These are phyloP conservation scores for Trametes sp. DNA, from an alignment of 1,284 basidiomycete genomes.

Conservation along the genomic window DNA sequence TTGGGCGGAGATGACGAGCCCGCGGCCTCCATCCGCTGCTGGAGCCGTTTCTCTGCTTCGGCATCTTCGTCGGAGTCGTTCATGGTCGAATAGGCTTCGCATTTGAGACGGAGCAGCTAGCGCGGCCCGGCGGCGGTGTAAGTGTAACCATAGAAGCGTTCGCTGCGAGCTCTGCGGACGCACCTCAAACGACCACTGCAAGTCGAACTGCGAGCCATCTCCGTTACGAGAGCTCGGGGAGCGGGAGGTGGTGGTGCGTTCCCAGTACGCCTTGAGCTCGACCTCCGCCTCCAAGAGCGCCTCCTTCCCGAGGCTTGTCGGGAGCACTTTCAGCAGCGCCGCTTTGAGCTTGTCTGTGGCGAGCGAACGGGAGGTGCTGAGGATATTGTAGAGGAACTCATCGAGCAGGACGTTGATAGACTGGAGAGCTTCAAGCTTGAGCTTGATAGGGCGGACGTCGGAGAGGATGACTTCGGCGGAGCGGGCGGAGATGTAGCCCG, in stretches of 20 bases:
- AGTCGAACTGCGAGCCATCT: constrained; percentile 62
- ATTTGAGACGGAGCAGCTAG: constrained; percentile 81
- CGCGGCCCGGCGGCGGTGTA: constrained; percentile 6
- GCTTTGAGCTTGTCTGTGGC: constrained; percentile 78
- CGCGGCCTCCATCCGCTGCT: constrained; percentile 58
- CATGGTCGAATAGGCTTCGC: constrained; percentile 84
- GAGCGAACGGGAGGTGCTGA: constrained; percentile 77
- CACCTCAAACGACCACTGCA: constrained; percentile 81
- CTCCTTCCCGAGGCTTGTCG: constrained; percentile 84
- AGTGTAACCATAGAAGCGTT: background rate
- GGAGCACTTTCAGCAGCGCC: constrained; percentile 76
- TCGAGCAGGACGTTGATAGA: constrained; percentile 88
- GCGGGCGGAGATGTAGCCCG: constrained; percentile 77
- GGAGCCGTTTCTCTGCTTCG: constrained; percentile 64
- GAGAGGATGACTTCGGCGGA: constrained; percentile 91
- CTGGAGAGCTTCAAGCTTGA: constrained; percentile 75
- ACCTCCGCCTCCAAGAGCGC: constrained; percentile 93
- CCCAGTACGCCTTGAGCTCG: constrained; percentile 87
- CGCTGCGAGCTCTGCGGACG: constrained; percentile 34
- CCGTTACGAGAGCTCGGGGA: constrained; percentile 48
- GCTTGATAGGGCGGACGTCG: constrained; percentile 88
- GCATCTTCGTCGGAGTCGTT: constrained; percentile 83
- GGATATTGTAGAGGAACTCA: constrained; percentile 82
- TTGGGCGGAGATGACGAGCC: constrained; percentile 58
- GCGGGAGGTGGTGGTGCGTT: constrained; percentile 60